phyloP scores from a whole-genome alignment of 306 rosid species.

The Acmispon strigosus region DNA sequence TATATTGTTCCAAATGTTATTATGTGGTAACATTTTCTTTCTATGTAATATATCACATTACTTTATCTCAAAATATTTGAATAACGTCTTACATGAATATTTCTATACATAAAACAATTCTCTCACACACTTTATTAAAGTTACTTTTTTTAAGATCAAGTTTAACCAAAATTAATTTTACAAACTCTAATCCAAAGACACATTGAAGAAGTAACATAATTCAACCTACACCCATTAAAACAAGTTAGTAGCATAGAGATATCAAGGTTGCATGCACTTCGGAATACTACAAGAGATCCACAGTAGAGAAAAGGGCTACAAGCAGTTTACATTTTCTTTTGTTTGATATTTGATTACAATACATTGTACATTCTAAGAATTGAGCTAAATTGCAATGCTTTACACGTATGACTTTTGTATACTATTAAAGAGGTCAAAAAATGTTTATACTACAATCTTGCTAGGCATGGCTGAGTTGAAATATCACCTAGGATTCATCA shows the following conservation, averaged over 20 bases:
- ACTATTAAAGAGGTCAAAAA: background rate
- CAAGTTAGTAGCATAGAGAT: background rate
- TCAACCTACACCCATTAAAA: background rate
- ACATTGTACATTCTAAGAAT: background rate
- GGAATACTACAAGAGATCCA: background rate
- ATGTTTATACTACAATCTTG: background rate
- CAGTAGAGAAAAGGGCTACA: background rate
- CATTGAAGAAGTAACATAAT: background rate
- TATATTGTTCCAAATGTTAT: no score
- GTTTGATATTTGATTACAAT: background rate
- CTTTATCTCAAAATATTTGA: no score
- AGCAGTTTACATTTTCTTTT: background rate
- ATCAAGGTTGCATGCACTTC: background rate
- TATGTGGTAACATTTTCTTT: no score
- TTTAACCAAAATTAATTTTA: no score
- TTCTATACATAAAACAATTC: no score
- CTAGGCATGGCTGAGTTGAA: conserved; percentile 8
- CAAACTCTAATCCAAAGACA: background rate
- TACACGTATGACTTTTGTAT: conserved; percentile 27
- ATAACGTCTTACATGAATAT: no score
- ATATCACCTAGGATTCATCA: background rate
- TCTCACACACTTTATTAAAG: no score
- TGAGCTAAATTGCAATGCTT: conserved; percentile 14
- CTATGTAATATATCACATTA: no score
- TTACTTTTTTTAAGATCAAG: no score